Evolutionary conservation across 257 asterid species (phyloP).

Genomic region (Solanum medicagineum): DNA sequence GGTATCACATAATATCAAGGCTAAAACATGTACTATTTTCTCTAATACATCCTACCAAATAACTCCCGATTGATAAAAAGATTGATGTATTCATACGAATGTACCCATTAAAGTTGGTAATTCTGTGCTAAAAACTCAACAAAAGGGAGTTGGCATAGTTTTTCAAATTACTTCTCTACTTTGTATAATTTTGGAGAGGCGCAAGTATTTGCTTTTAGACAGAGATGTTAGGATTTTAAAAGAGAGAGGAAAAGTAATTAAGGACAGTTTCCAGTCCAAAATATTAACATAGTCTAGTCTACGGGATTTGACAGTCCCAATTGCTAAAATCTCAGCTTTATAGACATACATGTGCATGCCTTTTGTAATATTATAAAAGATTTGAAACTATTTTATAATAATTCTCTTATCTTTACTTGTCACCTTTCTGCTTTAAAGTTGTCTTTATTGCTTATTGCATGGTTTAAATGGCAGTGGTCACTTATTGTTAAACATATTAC

Average conservation of each 20-base stretch:
- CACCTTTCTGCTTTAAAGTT: background rate
- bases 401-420: background rate
- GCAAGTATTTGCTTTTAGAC: background rate
- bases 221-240: background rate
- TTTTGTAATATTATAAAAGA: background rate
- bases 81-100: background rate
- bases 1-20: no score
- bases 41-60: background rate
- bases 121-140: background rate
- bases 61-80: background rate
- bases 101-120: background rate
- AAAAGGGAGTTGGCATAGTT: background rate
- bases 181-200: background rate
- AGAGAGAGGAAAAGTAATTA: background rate
- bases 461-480: background rate
- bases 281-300: background rate
- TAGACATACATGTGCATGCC: background rate
- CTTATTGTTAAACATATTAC: conserved; percentile 2
- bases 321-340: background rate
- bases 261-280: background rate
- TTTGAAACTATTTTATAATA: no score
- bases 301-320: background rate
- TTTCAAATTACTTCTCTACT: background rate
- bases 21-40: background rate
- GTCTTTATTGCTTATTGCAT: background rate